Conservation (phyloP, 805 yeast genomes). For the Candida suzukii region DNA sequence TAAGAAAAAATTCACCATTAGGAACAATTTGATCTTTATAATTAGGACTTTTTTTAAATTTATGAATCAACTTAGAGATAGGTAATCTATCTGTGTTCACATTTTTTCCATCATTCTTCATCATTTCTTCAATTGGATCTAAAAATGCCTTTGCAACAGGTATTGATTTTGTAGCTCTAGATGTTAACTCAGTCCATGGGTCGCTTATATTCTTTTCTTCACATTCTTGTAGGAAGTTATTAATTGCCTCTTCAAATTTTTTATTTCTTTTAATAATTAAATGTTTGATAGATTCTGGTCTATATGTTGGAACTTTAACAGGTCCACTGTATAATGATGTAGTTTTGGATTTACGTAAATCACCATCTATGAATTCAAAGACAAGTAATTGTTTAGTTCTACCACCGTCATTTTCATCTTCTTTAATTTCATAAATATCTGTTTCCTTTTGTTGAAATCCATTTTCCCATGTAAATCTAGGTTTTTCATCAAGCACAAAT, state of each 20-base stretch:
- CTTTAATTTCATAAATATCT: conserved; percentile 44
- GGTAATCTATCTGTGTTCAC: conserved; percentile 29
- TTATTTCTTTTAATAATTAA: conserved; percentile 52
- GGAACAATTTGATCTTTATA: conserved; percentile 61
- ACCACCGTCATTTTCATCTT: conserved; percentile 23
- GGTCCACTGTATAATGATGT: conserved; percentile 35
- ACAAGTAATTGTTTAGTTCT: conserved; percentile 49
- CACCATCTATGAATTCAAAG: conserved; percentile 73
- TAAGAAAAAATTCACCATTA: conserved; percentile 36
- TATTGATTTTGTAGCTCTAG: conserved; percentile 27
- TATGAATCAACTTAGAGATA: conserved; percentile 41
- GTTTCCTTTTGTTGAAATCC: conserved; percentile 53
- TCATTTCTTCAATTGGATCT: conserved; percentile 61
- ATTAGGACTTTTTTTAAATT: conserved; percentile 38
- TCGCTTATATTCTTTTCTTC: conserved; percentile 23
- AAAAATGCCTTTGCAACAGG: conserved; percentile 44
- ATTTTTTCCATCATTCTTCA: conserved; percentile 18
- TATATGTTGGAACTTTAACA: conserved; percentile 42
- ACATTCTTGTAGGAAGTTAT: conserved; percentile 28
- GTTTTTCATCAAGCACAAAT: conserved; percentile 36
- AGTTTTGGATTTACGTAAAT: conserved; percentile 40
- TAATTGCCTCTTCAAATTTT: conserved; percentile 39
- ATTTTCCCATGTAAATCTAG: conserved; percentile 33
- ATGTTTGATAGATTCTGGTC: conserved; percentile 50
- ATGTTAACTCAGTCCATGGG: conserved; percentile 34